These are phyloP conservation scores for Artemisia argyi DNA, from an alignment of 129 eudicot genomes.

Conservation along the genomic window DNA sequence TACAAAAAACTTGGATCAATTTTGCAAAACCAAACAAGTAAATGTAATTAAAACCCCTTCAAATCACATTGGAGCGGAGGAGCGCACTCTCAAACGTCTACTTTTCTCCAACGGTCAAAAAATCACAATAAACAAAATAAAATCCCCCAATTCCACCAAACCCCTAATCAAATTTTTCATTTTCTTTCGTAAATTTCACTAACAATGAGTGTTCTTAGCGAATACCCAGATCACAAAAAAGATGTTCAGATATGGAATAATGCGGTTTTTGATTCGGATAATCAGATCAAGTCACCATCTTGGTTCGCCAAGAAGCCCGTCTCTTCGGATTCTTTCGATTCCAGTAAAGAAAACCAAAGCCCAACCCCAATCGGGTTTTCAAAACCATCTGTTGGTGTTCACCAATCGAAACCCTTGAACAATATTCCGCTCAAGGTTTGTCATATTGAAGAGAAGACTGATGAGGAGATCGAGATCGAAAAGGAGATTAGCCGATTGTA, in stretches of 20 bases:
- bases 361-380: conserved; percentile 31
- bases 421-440: conserved; percentile 2
- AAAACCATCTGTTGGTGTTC: conserved; percentile 28
- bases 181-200: conserved; percentile 11
- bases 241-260: conserved; percentile 89
- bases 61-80: no score
- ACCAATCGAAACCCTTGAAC: conserved; percentile 27
- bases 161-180: conserved; percentile 21
- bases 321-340: conserved; percentile 44
- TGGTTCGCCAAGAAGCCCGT: conserved; percentile 39
- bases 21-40: no score
- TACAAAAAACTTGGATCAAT: no score
- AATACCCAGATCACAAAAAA: conserved; percentile 47
- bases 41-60: no score
- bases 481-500: conserved; percentile 58
- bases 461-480: conserved; percentile 75
- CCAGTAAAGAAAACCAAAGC: conserved; percentile 76
- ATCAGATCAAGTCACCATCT: conserved; percentile 22
- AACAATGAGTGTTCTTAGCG: conserved; percentile 63
- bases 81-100: no score
- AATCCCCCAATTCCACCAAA: conserved; percentile 6
- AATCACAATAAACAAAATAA: not conserved
- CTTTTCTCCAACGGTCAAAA: no score
- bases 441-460: conserved; percentile 49
- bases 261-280: conserved; percentile 59